Conservation (phyloP, 2,329 filamentous ascomycete genomes). For the Sclerotinia trifoliorum region DNA sequence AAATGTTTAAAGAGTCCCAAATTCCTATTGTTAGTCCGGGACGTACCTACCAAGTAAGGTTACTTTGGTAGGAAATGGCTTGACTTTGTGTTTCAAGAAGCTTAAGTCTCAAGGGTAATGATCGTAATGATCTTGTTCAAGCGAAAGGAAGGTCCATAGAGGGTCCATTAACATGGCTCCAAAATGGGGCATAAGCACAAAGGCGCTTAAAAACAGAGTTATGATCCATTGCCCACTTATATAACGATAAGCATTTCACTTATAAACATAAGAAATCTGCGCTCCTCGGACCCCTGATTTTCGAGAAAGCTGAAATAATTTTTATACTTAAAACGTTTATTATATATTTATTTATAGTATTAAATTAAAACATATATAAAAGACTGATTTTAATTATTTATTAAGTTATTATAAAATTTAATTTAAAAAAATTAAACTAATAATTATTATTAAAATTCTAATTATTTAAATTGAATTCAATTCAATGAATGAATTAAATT, state of each 20-base stretch:
- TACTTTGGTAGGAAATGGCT: constrained; percentile 1
- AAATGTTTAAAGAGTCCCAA: background rate
- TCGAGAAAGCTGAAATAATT: too few species aligned
- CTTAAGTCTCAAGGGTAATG: background rate
- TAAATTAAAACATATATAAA: too few species aligned
- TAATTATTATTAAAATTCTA: too few species aligned
- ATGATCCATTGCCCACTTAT: background rate
- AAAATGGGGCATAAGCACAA: constrained; percentile 5
- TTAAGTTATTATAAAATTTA: too few species aligned
- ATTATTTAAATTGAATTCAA: too few species aligned
- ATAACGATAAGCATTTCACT: background rate
- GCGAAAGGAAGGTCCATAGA: constrained; percentile 13
- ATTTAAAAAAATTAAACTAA: too few species aligned
- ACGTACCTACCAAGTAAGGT: background rate
- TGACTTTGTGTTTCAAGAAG: constrained; percentile 14
- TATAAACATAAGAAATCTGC: too few species aligned
- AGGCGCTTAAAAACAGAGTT: constrained; percentile 12
- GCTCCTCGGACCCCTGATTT: too few species aligned
- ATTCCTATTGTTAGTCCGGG: background rate
- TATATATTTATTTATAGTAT: too few species aligned
- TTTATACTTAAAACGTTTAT: too few species aligned
- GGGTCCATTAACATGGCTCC: background rate
- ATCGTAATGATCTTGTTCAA: constrained; percentile 4
- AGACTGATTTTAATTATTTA: too few species aligned
- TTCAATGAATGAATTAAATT: too few species aligned